phyloP scores from a whole-genome alignment of 2,329 filamentous ascomycete genomes.

The Madurella mycetomatis region DNA sequence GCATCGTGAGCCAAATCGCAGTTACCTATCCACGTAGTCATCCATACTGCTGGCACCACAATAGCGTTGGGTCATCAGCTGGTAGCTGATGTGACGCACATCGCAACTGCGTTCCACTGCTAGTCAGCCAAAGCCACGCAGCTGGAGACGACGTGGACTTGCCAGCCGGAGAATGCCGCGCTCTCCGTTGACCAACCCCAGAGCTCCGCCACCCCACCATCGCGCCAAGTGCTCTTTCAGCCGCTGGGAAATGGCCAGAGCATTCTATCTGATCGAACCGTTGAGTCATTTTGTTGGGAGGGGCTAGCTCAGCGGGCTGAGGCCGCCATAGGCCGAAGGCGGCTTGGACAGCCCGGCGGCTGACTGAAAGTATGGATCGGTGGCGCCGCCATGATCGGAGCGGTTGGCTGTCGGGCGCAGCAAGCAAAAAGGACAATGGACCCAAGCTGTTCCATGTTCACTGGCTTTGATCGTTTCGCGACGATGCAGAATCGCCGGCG shows the following conservation, averaged over 20 bases:
- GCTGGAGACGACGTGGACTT: background rate
- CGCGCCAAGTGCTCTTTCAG: background rate
- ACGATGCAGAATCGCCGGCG: background rate
- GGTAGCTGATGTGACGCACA: background rate
- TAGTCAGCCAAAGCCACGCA: background rate
- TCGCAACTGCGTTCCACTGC: background rate
- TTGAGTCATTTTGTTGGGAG: background rate
- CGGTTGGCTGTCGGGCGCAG: too few relatives aligned
- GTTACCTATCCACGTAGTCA: too few relatives aligned
- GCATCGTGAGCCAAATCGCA: too few relatives aligned
- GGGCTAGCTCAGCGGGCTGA: background rate
- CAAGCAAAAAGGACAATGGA: background rate
- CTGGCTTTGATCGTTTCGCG: background rate
- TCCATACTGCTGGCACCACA: too few relatives aligned
- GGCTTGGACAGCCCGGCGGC: background rate
- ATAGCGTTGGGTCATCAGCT: too few relatives aligned
- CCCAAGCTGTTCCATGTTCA: background rate
- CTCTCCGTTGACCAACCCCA: background rate
- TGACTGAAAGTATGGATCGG: background rate
- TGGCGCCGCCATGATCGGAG: background rate
- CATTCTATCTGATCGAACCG: background rate
- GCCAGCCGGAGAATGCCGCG: background rate
- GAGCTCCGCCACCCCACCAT: background rate
- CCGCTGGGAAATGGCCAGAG: conserved; percentile 1
- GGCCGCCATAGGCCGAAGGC: background rate